Conservation (phyloP, 2,329 filamentous ascomycete genomes). For the Diaporthe vexans region DNA sequence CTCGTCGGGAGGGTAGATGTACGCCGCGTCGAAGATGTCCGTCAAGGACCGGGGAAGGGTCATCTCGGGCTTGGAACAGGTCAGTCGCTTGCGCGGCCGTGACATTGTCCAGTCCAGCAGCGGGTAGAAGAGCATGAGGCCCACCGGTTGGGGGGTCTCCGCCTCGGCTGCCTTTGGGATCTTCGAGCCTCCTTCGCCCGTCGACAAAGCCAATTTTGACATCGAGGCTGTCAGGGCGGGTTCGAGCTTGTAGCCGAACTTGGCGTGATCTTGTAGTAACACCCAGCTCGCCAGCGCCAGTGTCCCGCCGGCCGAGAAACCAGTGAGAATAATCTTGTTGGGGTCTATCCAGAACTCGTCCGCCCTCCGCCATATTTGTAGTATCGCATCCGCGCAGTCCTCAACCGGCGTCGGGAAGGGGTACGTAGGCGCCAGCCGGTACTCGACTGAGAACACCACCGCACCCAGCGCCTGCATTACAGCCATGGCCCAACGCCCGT, state of each 20-base stretch:
- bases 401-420: slow-evolving; percentile 76
- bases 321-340: slow-evolving; percentile 69
- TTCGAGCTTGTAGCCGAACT: slow-evolving; percentile 51
- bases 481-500: slow-evolving; percentile 71
- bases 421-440: slow-evolving; percentile 75
- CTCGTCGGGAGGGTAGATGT: slow-evolving; percentile 67
- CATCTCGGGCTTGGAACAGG: slow-evolving; percentile 67
- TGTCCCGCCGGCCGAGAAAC: slow-evolving; percentile 75
- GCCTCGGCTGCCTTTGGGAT: slow-evolving; percentile 47
- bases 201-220: slow-evolving; percentile 41
- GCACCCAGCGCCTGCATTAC: slow-evolving; percentile 67
- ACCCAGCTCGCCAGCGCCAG: slow-evolving; percentile 63
- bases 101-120: slow-evolving; percentile 72
- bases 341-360: slow-evolving; percentile 70
- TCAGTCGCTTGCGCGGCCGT: slow-evolving; percentile 68
- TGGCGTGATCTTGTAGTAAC: slow-evolving; percentile 49
- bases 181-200: slow-evolving; percentile 54
- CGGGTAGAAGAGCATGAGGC: slow-evolving; percentile 73
- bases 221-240: slow-evolving; percentile 51
- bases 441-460: slow-evolving; percentile 75
- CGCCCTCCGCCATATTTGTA: slow-evolving; percentile 71
- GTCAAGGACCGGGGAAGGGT: slow-evolving; percentile 71
- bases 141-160: slow-evolving; percentile 60
- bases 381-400: slow-evolving; percentile 73
- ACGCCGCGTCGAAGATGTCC: slow-evolving; percentile 73